Percentiles rank a stretch among this genome's conserved stretches.
phyloP scores from a whole-genome alignment of 1,139 yeast genomes.

The Arxiozyma slooffiae region DNA sequence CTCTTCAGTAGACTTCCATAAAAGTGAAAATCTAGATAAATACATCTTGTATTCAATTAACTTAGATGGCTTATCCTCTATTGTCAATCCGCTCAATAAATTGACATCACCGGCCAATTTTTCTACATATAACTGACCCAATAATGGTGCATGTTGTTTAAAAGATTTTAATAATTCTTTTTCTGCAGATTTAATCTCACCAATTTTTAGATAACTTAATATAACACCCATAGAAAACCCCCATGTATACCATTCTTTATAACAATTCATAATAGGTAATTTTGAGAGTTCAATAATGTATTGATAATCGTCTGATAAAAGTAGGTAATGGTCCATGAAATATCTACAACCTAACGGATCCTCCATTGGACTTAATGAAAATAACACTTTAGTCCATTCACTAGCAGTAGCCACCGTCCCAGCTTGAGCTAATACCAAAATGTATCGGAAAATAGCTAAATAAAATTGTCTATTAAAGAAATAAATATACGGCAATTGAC shows the following conservation, averaged over 20 bases:
- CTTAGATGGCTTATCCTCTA: conserved; percentile 25
- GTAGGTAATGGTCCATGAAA: conserved; percentile 71
- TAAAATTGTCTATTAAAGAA: conserved; percentile 72
- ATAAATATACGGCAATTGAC: conserved; percentile 66
- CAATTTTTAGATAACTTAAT: conserved; percentile 44
- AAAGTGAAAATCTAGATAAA: conserved; percentile 19
- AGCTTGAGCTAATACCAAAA: conserved; percentile 61
- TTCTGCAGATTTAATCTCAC: conserved; percentile 37
- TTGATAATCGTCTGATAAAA: conserved; percentile 54
- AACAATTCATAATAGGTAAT: conserved; percentile 48
- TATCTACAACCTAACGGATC: conserved; percentile 82
- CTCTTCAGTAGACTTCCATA: conserved; percentile 29
- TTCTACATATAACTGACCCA: conserved; percentile 18
- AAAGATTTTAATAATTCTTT: conserved; percentile 43
- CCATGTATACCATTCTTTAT: conserved; percentile 62
- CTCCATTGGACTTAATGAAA: conserved; percentile 62
- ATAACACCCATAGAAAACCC: conserved; percentile 62
- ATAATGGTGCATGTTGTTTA: conserved; percentile 46
- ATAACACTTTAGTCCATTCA: conserved; percentile 58
- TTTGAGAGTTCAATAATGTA: conserved; percentile 48
- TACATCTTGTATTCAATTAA: conserved; percentile 24
- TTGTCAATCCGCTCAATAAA: conserved; percentile 6
- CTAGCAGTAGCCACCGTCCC: conserved; percentile 73
- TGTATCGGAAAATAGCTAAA: conserved; percentile 61
- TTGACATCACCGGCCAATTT: conserved; percentile 19